Conservation (phyloP, 352 stramenopile genomes). For the Phytophthora sp. region DNA sequence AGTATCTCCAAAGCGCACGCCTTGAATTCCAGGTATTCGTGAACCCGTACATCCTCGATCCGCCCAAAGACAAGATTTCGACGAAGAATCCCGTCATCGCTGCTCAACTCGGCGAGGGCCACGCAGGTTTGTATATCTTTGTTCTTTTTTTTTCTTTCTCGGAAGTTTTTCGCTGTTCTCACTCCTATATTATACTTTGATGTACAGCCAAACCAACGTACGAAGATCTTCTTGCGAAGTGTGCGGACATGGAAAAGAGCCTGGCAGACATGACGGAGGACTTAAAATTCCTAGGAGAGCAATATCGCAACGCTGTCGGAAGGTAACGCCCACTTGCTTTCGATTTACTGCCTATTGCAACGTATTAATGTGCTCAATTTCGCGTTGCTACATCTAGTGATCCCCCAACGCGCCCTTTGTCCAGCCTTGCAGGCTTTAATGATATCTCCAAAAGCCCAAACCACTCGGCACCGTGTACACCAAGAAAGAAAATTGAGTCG, state of each 20-base stretch:
- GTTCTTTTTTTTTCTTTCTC: too few species aligned
- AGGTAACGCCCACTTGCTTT: constrained; percentile 42
- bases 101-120: constrained; percentile 58
- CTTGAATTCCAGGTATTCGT: constrained; percentile 91
- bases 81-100: constrained; percentile 76
- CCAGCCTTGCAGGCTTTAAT: constrained; percentile 1
- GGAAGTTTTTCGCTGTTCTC: too few species aligned
- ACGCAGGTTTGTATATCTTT: constrained; percentile 38
- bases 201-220: constrained; percentile 51
- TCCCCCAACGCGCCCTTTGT: constrained; percentile 30
- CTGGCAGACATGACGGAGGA: constrained; percentile 49
- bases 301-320: constrained; percentile 55
- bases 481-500: constrained; percentile 55
- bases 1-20: constrained; percentile 80
- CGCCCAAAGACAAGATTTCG: constrained; percentile 84
- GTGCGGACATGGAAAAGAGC: constrained; percentile 46
- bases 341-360: not conserved
- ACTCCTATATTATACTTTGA: not conserved
- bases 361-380: not conserved
- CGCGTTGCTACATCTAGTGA: constrained; percentile 40
- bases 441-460: constrained; percentile 9
- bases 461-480: constrained; percentile 46
- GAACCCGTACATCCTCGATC: constrained; percentile 89
- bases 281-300: constrained; percentile 53
- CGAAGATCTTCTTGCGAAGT: constrained; percentile 66